phyloP scores from a whole-genome alignment of 176 grass and related monocot species.

The Echinochloa phyllopogon region DNA sequence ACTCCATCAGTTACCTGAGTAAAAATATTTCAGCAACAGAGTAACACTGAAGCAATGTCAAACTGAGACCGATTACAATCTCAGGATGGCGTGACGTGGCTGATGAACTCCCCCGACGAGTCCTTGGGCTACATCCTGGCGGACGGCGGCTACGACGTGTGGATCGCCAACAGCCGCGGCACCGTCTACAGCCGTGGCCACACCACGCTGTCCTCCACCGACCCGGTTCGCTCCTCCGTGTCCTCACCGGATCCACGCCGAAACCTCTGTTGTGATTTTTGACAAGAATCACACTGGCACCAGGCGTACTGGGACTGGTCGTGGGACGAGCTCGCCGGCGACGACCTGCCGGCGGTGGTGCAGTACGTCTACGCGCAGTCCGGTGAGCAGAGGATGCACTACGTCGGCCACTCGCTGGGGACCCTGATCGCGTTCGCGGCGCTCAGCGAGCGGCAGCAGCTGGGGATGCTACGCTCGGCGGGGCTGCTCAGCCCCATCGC shows the following conservation, averaged over 20 bases:
- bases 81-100: conserved; percentile 65
- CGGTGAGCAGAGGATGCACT: conserved; percentile 51
- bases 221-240: conserved; percentile 40
- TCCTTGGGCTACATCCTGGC: conserved; percentile 66
- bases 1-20: neutral
- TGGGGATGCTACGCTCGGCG: conserved; percentile 51
- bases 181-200: conserved; percentile 60
- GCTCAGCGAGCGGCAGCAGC: conserved; percentile 46
- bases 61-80: too few relatives aligned
- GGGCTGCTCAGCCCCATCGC: conserved; percentile 62
- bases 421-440: conserved; percentile 59
- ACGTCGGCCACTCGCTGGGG: conserved; percentile 63
- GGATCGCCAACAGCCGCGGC: conserved; percentile 62
- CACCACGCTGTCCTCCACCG: conserved; percentile 43
- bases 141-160: conserved; percentile 63
- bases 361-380: conserved; percentile 48
- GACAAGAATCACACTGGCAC: too few relatives aligned
- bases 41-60: too few relatives aligned
- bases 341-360: conserved; percentile 51
- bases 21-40: too few relatives aligned
- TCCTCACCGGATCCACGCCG: too few relatives aligned
- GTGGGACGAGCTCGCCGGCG: conserved; percentile 63
- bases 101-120: conserved; percentile 54
- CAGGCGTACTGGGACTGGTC: conserved; percentile 71
- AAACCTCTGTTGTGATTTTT: too few relatives aligned